Conservation (phyloP, 2,329 filamentous ascomycete species). For the Pseudopithomyces maydicus region DNA sequence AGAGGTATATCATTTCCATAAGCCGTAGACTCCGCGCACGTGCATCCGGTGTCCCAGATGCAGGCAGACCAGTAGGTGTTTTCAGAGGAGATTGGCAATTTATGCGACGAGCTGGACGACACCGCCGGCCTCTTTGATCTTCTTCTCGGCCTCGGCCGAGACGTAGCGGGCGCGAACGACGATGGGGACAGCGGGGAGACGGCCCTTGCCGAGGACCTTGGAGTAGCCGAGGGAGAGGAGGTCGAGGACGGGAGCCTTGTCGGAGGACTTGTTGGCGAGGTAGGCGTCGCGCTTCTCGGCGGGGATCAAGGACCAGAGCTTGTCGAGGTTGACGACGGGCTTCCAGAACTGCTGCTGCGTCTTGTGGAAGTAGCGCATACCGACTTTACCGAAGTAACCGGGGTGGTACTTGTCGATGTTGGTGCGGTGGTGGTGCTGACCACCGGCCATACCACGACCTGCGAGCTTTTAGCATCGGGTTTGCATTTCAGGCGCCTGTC, state of each 20-base stretch:
- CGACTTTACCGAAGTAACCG: slow-evolving; percentile 99
- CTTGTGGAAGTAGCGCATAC: slow-evolving; percentile 74
- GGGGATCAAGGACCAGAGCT: slow-evolving; percentile 97
- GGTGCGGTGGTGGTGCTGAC: slow-evolving; percentile 89
- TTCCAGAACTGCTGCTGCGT: slow-evolving; percentile 97
- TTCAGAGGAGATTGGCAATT: too few relatives aligned
- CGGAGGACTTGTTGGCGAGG: slow-evolving; percentile 70
- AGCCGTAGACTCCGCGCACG: slow-evolving; percentile 3
- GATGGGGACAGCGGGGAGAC: slow-evolving; percentile 88
- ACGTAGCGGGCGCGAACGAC: slow-evolving; percentile 96
- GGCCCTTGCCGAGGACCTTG: slow-evolving; percentile 98
- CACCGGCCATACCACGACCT: slow-evolving; percentile 83
- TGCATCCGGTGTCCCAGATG: too few relatives aligned
- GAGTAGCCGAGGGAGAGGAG: slow-evolving; percentile 96
- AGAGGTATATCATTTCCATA: slow-evolving; percentile 16
- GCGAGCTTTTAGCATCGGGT: background rate
- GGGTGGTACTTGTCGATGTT: slow-evolving; percentile 95
- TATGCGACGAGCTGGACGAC: slow-evolving; percentile 95
- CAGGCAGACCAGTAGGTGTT: too few relatives aligned
- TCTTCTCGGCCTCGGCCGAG: slow-evolving; percentile 94
- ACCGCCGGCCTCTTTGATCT: slow-evolving; percentile 98
- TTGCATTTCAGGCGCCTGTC: background rate
- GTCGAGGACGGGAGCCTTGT: slow-evolving; percentile 97
- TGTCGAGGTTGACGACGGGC: slow-evolving; percentile 98
- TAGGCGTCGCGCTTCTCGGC: slow-evolving; percentile 92